Evolutionary conservation across 179 eudicot genomes (phyloP).

Genomic region (Amaranthus tricolor): DNA sequence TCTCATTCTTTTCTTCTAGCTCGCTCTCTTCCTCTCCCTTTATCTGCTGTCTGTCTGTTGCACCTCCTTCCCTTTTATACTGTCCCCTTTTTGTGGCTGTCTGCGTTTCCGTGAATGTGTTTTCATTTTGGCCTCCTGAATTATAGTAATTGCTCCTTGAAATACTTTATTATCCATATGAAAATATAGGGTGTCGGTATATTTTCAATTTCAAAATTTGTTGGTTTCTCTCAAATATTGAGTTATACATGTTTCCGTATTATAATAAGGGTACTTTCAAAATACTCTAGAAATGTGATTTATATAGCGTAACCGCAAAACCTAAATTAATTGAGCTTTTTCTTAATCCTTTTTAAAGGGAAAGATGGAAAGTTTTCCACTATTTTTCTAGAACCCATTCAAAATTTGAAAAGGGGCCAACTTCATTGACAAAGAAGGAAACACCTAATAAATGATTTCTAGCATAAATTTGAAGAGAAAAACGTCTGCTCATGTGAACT

Average conservation of each 20-base stretch:
- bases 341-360: no score
- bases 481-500: no score
- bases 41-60: background rate
- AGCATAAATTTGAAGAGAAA: no score
- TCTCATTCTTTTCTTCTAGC: constrained; percentile 11
- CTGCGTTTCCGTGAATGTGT: background rate
- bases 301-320: no score
- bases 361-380: background rate
- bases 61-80: background rate
- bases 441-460: no score
- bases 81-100: background rate
- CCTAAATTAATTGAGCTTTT: no score
- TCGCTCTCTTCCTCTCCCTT: background rate
- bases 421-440: no score
- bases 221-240: background rate
- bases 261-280: no score
- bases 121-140: background rate
- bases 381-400: background rate
- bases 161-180: background rate
- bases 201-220: background rate
- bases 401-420: background rate
- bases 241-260: background rate
- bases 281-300: background rate
- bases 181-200: background rate
- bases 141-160: background rate